Percentiles rank a stretch among this genome's conserved stretches.
phyloP scores from a whole-genome alignment of 208 protist genomes.

The Entamoeba dispar region DNA sequence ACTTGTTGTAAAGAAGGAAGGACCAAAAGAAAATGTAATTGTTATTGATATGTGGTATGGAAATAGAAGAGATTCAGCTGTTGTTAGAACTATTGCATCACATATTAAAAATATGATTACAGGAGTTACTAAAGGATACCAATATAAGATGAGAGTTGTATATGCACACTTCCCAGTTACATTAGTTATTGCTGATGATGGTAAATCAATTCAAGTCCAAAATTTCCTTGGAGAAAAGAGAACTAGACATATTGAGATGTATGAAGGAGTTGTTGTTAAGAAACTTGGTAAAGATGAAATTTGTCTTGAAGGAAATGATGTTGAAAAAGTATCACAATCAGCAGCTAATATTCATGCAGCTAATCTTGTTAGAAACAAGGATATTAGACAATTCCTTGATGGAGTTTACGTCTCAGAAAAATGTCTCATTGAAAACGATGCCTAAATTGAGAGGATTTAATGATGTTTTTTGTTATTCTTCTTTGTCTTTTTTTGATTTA shows the following conservation, averaged over 20 bases:
- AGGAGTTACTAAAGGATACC: conserved; percentile 89
- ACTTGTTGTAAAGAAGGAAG: conserved; percentile 5
- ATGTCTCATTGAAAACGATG: conserved; percentile 23
- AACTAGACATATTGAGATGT: conserved; percentile 58
- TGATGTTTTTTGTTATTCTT: too few species aligned
- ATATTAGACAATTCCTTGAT: conserved; percentile 99
- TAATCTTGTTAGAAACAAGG: conserved; percentile 76
- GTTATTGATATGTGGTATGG: conserved; percentile 74
- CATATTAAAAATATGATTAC: conserved; percentile 94
- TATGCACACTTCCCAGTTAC: conserved; percentile 98
- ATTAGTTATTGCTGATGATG: conserved; percentile 55
- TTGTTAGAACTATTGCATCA: conserved; percentile 68
- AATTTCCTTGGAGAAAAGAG: conserved; percentile 97
- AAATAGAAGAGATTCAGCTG: conserved; percentile 65
- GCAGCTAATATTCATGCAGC: conserved; percentile 75
- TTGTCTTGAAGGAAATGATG: conserved; percentile 70
- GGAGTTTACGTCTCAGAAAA: conserved; percentile 92
- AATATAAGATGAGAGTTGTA: conserved; percentile 92
- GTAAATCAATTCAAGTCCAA: conserved; percentile 70
- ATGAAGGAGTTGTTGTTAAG: conserved; percentile 57
- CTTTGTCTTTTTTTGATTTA: too few species aligned
- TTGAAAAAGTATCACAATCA: conserved; percentile 58
- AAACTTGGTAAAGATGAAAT: conserved; percentile 87
- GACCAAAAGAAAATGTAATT: conserved; percentile 30
- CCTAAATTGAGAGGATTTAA: too few species aligned